phyloP scores from a whole-genome alignment of 345 rosid species.

The Rhodomyrtus tomentosa region DNA sequence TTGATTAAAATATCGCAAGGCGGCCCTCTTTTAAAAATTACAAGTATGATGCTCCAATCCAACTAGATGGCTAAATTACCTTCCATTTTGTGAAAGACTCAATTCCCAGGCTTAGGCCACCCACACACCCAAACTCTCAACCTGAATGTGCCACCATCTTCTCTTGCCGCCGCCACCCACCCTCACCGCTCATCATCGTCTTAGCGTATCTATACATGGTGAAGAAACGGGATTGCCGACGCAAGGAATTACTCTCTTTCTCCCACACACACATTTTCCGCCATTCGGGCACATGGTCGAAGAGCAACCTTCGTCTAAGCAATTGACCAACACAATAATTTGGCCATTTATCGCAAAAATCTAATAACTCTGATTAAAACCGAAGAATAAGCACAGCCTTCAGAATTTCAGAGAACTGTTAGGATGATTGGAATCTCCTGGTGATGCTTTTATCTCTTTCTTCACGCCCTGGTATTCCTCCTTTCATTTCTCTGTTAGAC shows the following conservation, averaged over 20 bases:
- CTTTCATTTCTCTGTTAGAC: neutral
- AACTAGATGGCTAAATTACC: neutral
- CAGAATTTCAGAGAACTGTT: neutral
- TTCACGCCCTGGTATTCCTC: neutral
- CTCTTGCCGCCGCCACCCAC: neutral
- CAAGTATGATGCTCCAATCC: neutral
- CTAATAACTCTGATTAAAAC: neutral
- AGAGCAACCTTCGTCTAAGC: neutral
- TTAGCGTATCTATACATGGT: too few species aligned
- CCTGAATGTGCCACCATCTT: neutral
- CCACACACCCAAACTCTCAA: neutral
- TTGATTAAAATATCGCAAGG: too few species aligned
- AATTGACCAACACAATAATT: neutral
- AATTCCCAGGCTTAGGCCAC: neutral
- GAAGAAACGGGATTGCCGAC: too few species aligned
- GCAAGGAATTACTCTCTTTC: neutral
- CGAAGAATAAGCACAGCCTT: neutral
- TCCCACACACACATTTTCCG: neutral
- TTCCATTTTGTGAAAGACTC: too few species aligned
- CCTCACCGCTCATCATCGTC: neutral
- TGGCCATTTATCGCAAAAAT: neutral
- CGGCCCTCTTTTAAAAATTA: neutral
- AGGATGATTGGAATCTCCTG: neutral
- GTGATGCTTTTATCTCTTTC: neutral
- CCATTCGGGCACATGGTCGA: neutral